Base-by-base conservation (phyloP, 495 filamentous ascomycete genomes). In the Penicillium coffeae region DNA sequence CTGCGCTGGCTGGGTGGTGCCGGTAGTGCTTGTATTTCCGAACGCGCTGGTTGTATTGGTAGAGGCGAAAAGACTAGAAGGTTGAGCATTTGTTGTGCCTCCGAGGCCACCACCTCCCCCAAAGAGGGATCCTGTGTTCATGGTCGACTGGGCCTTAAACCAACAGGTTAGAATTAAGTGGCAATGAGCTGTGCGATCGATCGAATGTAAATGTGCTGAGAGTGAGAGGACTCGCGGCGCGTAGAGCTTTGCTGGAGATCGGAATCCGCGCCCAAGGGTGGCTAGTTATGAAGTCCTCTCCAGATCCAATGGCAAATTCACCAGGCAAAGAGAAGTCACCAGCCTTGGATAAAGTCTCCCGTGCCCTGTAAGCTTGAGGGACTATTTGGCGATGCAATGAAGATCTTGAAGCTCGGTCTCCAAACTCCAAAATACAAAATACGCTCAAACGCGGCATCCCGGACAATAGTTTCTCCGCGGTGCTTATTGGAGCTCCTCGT, bases 51-150 rank as follows among this genome's bases (percentile, higher is more conserved):
- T 35, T 3, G 47, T 49, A 45, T 65, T 73, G 34, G 59, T 68
- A 34, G 58, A 47, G 36, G 64, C 58, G 42, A 75, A 76, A 16
- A 66, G 49, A 42, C 61, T 65, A 10, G 62, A 55, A 8, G 59
- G 34, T 36, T 55, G 54, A 32, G 55, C 34, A 20, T 58, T 54
- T 37, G 64, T 46, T n/a, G 68, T 37, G 20, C 59, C 51, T 13
- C 68, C 65, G 42, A 70, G 48, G 18, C 61, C 58, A 48, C 61
- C 58, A 48, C 55, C 55, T 4, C 59, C 60, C 51, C 67, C 70
- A 55, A 72, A 72, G 25, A 71, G 50, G 22, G 71, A 70, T 35
- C 56, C 38, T 13, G 62, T 44, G 14, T 30, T 30, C 25, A 30
- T 30, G 25, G 25, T 4, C 5, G 25, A 10, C 25, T 5, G 10